These are phyloP conservation scores for Zarea fungicola DNA, from an alignment of 2,329 filamentous ascomycete genomes.

Conservation along the genomic window DNA sequence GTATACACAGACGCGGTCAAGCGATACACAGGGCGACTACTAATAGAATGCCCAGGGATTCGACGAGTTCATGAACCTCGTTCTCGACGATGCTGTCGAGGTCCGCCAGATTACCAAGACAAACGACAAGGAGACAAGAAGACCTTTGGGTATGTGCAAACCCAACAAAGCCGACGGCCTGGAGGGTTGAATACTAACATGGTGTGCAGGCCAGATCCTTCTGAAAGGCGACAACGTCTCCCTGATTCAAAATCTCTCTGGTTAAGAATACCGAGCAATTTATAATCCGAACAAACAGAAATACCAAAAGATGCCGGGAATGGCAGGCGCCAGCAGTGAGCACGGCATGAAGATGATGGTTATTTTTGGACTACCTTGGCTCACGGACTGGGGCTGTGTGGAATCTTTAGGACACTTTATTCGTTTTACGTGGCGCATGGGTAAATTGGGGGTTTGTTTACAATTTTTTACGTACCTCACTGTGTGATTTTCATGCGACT, in stretches of 20 bases:
- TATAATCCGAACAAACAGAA: background rate
- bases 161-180: background rate
- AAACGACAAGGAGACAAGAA: conserved; percentile 68
- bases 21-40: conserved; percentile 69
- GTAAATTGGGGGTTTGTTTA: conserved; percentile 4
- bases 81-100: conserved; percentile 91
- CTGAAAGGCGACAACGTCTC: conserved; percentile 87
- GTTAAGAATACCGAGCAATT: conserved; percentile 46
- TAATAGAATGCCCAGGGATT: conserved; percentile 65
- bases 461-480: background rate
- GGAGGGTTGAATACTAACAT: background rate
- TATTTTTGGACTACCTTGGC: conserved; percentile 10
- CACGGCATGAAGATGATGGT: background rate
- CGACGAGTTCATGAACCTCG: conserved; percentile 99
- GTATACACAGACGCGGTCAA: conserved; percentile 25
- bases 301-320: background rate
- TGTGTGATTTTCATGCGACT: background rate
- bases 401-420: conserved; percentile 1
- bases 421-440: conserved; percentile 9
- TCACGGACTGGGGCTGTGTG: background rate
- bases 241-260: conserved; percentile 58
- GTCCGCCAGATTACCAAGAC: conserved; percentile 80
- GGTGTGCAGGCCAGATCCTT: conserved; percentile 67
- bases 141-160: conserved; percentile 62
- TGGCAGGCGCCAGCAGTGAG: background rate